Evolutionary conservation across 2,329 filamentous ascomycete genomes (phyloP), one percentile per base, ranked within the genome.

Genomic region (Clathrospora elynae): DNA sequence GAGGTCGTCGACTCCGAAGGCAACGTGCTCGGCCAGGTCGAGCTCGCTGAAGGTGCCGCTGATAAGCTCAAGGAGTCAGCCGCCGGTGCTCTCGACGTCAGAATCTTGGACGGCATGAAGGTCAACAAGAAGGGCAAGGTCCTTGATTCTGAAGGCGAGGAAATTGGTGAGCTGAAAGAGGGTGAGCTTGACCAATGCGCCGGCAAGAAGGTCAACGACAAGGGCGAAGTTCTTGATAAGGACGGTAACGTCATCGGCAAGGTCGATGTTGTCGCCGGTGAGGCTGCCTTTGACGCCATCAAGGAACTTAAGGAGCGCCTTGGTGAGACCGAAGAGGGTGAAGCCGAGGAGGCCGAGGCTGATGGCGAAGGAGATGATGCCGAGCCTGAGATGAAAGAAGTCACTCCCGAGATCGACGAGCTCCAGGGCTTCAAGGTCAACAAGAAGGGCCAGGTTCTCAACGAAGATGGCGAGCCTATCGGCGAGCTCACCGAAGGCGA

Each of bases 41-140:
- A 78, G 51, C 72, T 78, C 49, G 75, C 74, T 33, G 74, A 77
- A 37, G 74, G 74, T 46, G 70, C 74, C 50, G 68, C 72, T 36
- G 74, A 78, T 51, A 74, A 73, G 59, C 71, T 76, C 45, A 69
- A 72, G 50, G 72, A 73, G 38, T 55, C 66, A 23, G 65, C 68
- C 17, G 55, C 65, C 26, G 59, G 68, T 19, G 64, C 68, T 40
- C 67, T 76, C 29, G 75, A 77, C 50, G 62, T 75, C 29, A 69
- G 74, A 42, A 77, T 78, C 57, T 57, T 79, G 33, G 69, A 80
- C 59, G 75, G 78, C 56, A 70, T 76, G 39, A 79, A 79, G 64
- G 73, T 81, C 66, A 81, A 80, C 69, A 80, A 80, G 71, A 80
- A 80, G 70, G 75, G 75, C 66, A 75, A 76, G 66, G 67, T 78